Evolutionary conservation across 768 basidiomycete genomes (phyloP), one percentile per base, ranked within the genome.

Genomic region (Boletus vermiculosoides): DNA sequence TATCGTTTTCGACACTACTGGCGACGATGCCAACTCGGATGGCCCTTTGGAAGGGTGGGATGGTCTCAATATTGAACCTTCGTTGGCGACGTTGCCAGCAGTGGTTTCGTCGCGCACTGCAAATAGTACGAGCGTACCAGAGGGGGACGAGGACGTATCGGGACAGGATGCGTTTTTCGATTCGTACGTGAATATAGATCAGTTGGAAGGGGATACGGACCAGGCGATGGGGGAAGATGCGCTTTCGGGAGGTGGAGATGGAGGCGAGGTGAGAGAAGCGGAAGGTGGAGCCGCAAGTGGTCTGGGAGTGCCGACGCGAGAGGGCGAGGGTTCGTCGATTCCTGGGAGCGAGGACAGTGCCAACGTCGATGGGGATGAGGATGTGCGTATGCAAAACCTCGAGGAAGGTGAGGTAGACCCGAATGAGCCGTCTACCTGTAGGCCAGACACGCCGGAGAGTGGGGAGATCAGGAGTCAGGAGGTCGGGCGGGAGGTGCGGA

Each of bases 111-210:
- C 62, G 8, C 33, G 7, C 2, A 31, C 5, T 22, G 44, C 25
- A 7, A 36, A 28, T 13, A n/a, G 5, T 31, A n/a, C 33, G 50
- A 34, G 7, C 16, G 47, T 22, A 5, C 50, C 45, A 12, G 65
- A 44, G 10, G 23, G 28, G 0, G 34, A 1, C 18, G 66, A 53
- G 30, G 60, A 55, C 30, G 33, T 2, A 25, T 10, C 22, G 15
- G 61, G 31, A 12, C 30, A 44, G 2, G 67, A 69, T 12, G 28
- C 50, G 18, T 33, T 68, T 33, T 60, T 68, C 10, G 55, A 64
- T 37, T 67, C 67, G 45, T 69, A 59, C 50, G 25, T 69, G 40
- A 65, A 69, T 23, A 54, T 67, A 57, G 63, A 67, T 18, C 58
- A 58, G 10, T 22, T 59, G 2, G 56, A 36, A 37, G 65, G 37